phyloP scores from a whole-genome alignment of 2,329 filamentous ascomycete genomes.

The Periconia sp. region DNA sequence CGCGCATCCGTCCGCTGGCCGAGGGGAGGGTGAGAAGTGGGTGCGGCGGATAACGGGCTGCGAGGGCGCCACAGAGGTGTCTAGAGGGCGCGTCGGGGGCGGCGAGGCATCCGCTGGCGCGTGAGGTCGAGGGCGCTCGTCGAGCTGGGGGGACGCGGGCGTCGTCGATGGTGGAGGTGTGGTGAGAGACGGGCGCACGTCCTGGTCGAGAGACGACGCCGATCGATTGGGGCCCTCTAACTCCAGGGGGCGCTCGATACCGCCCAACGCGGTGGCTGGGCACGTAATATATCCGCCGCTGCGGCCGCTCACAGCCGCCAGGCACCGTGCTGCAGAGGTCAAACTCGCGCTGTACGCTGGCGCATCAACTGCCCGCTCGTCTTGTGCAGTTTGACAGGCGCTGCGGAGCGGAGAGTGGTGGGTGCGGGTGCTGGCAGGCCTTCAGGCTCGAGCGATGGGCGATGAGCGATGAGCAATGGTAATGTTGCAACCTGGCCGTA shows the following conservation, averaged over 20 bases:
- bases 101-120: conserved; percentile 34
- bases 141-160: conserved; percentile 32
- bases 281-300: conserved; percentile 16
- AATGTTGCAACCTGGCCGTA: neutral
- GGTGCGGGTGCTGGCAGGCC: too few species aligned
- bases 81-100: conserved; percentile 26
- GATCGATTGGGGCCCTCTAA: conserved; percentile 18
- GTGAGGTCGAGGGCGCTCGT: conserved; percentile 29
- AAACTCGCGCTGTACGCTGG: neutral
- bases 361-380: neutral
- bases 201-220: conserved; percentile 16
- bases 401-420: too few species aligned
- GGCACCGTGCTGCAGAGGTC: neutral
- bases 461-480: neutral
- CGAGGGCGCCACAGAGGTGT: conserved; percentile 27
- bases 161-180: conserved; percentile 28
- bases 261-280: conserved; percentile 28
- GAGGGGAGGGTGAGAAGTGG: conserved; percentile 21
- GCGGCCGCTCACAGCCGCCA: neutral
- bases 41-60: conserved; percentile 22
- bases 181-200: conserved; percentile 33
- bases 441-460: neutral
- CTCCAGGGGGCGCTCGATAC: conserved; percentile 19
- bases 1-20: conserved; percentile 46
- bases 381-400: neutral